Percentiles rank a stretch among this genome's conserved stretches.
Conservation (phyloP, 2,329 filamentous ascomycete genomes). For the Tolypocladium inflatum region DNA sequence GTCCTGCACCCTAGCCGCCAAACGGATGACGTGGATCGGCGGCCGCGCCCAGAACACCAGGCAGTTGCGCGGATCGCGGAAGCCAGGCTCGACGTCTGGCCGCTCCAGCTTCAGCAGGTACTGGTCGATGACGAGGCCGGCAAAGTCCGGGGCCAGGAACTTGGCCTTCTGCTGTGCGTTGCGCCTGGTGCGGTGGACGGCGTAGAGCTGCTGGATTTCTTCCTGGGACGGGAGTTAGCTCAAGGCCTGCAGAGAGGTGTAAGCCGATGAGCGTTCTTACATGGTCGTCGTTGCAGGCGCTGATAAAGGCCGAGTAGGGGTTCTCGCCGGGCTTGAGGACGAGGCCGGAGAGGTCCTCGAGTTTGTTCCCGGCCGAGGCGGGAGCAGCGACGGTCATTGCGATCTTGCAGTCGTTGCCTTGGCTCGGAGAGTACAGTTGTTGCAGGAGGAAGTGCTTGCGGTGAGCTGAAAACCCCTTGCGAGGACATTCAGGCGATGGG, state of each 20-base stretch:
- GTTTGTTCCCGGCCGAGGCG: constrained; percentile 37
- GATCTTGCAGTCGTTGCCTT: neutral
- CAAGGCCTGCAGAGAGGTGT: no score
- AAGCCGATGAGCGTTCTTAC: constrained; percentile 35
- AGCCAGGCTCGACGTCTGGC: constrained; percentile 54
- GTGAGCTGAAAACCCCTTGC: neutral
- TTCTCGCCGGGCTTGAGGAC: constrained; percentile 48
- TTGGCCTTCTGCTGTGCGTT: constrained; percentile 68
- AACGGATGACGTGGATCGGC: constrained; percentile 55
- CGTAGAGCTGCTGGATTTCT: constrained; percentile 64
- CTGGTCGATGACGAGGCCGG: constrained; percentile 65
- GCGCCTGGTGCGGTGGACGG: constrained; percentile 61
- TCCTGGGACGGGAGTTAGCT: constrained; percentile 29
- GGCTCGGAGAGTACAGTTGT: neutral
- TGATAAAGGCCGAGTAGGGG: constrained; percentile 67
- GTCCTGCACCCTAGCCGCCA: constrained; percentile 62
- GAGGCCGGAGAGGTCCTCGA: constrained; percentile 46
- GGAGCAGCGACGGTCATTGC: neutral
- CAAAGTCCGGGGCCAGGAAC: constrained; percentile 59
- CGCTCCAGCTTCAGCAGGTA: constrained; percentile 63
- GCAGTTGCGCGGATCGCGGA: constrained; percentile 68
- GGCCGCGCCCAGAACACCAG: constrained; percentile 85
- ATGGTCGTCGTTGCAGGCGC: constrained; percentile 54
- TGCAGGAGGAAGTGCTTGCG: neutral
- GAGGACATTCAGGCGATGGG: neutral